Percentiles rank a stretch among this genome's conserved stretches.
These are phyloP conservation scores for Plasmodium berghei DNA, from an alignment of 169 alveolate species.

Conservation along the genomic window DNA sequence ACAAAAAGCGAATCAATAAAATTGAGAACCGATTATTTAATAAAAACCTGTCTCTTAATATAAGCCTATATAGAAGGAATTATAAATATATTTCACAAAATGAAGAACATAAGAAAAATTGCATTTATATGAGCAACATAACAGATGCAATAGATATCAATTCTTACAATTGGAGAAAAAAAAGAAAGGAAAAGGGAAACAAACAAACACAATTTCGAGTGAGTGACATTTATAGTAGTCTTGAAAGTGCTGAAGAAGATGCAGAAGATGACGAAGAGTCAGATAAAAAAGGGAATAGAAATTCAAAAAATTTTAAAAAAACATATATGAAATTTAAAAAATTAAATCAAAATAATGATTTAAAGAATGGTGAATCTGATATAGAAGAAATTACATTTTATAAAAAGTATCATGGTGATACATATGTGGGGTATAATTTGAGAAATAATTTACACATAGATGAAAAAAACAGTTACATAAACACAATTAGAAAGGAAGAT, in stretches of 20 bases:
- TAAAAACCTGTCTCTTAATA: background rate
- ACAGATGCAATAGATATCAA: background rate
- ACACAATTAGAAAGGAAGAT: slow-evolving; percentile 16
- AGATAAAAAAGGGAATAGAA: background rate
- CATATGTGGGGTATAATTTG: slow-evolving; percentile 66
- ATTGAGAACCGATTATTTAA: slow-evolving; percentile 1
- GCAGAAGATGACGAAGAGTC: slow-evolving; percentile 12
- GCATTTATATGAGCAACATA: background rate
- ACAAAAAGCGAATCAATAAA: slow-evolving; percentile 3
- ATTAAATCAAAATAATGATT: slow-evolving; percentile 4
- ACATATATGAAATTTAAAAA: background rate
- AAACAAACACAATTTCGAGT: slow-evolving; percentile 9
- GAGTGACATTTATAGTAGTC: slow-evolving; percentile 64
- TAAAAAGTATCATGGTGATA: slow-evolving; percentile 9
- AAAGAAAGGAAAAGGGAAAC: background rate
- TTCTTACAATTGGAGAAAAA: background rate
- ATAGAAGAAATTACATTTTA: slow-evolving; percentile 50
- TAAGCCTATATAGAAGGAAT: slow-evolving; percentile 14
- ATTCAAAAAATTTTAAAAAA: background rate
- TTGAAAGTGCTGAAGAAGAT: slow-evolving; percentile 72
- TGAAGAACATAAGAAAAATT: background rate
- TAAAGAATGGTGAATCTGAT: slow-evolving; percentile 29
- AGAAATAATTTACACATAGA: slow-evolving; percentile 33
- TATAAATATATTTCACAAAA: slow-evolving; percentile 1
- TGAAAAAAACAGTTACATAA: slow-evolving; percentile 60